These are phyloP conservation scores for Umbelopsis sp. DNA, from an alignment of 192 early-diverging fungal species.

Conservation along the genomic window DNA sequence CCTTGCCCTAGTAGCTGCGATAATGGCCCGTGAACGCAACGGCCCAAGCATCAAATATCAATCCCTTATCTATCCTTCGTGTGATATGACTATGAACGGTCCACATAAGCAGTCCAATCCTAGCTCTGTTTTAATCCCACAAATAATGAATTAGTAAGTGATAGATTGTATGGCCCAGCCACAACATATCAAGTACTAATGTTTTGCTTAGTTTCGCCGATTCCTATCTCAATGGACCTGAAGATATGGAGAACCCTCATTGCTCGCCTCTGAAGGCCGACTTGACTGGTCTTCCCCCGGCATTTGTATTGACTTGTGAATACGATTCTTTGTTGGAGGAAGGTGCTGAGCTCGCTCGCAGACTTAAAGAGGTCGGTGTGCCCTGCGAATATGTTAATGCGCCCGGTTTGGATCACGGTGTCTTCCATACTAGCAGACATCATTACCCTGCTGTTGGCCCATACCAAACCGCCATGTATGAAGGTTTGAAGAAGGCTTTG, in stretches of 20 bases:
- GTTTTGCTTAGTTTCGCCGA: neutral
- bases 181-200: neutral
- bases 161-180: neutral
- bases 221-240: neutral
- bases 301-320: conserved; percentile 10
- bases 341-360: neutral
- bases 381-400: neutral
- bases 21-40: neutral
- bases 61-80: conserved; percentile 10
- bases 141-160: neutral
- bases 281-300: conserved; percentile 15
- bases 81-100: neutral
- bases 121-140: neutral
- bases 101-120: no score
- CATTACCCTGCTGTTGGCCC: neutral
- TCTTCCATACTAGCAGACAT: neutral
- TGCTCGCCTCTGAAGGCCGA: neutral
- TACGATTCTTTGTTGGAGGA: neutral
- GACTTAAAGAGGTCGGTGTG: neutral
- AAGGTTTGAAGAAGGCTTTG: neutral
- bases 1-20: conserved; percentile 38
- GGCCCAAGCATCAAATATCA: conserved; percentile 8
- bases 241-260: neutral
- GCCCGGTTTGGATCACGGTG: neutral
- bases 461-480: neutral